Evolutionary conservation across 768 basidiomycete species (phyloP).

Genomic region (Pholiota conissans): DNA sequence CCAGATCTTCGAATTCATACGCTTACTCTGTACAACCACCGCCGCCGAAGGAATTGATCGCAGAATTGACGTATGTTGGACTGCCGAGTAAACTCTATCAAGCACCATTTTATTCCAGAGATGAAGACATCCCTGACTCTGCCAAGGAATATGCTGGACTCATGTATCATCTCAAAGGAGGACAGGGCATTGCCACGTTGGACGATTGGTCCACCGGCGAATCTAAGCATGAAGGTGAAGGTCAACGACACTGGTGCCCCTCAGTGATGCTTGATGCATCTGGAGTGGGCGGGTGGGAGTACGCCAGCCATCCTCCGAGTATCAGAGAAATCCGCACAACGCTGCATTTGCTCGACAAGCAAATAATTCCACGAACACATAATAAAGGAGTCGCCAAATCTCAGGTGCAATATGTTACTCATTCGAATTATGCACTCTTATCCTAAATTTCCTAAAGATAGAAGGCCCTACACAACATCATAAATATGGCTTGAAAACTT

Average conservation of each 20-base stretch:
- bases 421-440: not conserved
- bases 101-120: slow-evolving; percentile 78
- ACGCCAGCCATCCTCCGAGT: slow-evolving; percentile 68
- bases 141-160: slow-evolving; percentile 80
- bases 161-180: slow-evolving; percentile 69
- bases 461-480: slow-evolving; percentile 78
- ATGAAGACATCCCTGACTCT: slow-evolving; percentile 64
- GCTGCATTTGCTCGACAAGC: slow-evolving; percentile 40
- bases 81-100: slow-evolving; percentile 67
- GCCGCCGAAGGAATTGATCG: slow-evolving; percentile 42
- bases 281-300: slow-evolving; percentile 76
- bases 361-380: slow-evolving; percentile 14
- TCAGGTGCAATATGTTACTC: slow-evolving; percentile 41
- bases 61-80: slow-evolving; percentile 43
- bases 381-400: slow-evolving; percentile 35
- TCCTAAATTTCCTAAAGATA: slow-evolving; percentile 36
- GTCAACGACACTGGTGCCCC: too few relatives aligned
- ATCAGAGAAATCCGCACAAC: slow-evolving; percentile 53
- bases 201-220: slow-evolving; percentile 51
- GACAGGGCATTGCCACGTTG: slow-evolving; percentile 53
- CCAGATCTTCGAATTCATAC: slow-evolving; percentile 38
- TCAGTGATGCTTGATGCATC: slow-evolving; percentile 20
- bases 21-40: slow-evolving; percentile 55
- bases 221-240: not conserved
- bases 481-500: slow-evolving; percentile 64